These are phyloP conservation scores for Coemansia sp. DNA, from an alignment of 192 early-diverging fungal genomes.

Conservation along the genomic window DNA sequence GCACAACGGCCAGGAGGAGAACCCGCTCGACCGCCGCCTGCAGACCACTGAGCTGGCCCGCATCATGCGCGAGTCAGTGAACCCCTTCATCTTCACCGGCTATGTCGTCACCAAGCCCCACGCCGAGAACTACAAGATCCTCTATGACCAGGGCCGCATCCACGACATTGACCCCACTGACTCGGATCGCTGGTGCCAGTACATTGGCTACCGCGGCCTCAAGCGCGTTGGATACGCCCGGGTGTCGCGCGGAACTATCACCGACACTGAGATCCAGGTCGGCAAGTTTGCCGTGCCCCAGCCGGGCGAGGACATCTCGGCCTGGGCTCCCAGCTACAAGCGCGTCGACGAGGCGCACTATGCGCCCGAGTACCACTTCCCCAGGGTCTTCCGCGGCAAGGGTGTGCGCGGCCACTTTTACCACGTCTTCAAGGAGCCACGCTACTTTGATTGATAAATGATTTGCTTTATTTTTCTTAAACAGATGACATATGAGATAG, in stretches of 20 bases:
- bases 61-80: slow-evolving; percentile 73
- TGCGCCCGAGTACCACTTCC: slow-evolving; percentile 62
- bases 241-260: slow-evolving; percentile 76
- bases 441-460: slow-evolving; percentile 61
- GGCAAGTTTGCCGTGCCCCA: slow-evolving; percentile 71
- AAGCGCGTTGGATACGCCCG: slow-evolving; percentile 76
- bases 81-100: slow-evolving; percentile 79
- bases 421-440: slow-evolving; percentile 79
- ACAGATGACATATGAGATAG: neutral
- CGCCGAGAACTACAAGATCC: slow-evolving; percentile 62
- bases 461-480: neutral
- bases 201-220: slow-evolving; percentile 78
- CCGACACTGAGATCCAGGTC: slow-evolving; percentile 83
- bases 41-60: slow-evolving; percentile 79
- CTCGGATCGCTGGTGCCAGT: slow-evolving; percentile 83
- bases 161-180: slow-evolving; percentile 79
- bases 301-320: slow-evolving; percentile 26
- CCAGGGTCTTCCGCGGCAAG: slow-evolving; percentile 65
- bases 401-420: slow-evolving; percentile 75
- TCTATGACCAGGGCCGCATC: slow-evolving; percentile 68
- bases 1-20: slow-evolving; percentile 84
- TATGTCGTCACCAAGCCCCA: slow-evolving; percentile 80
- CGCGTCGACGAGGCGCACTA: slow-evolving; percentile 63
- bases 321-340: slow-evolving; percentile 61
- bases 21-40: slow-evolving; percentile 70